A percentile compares a stretch with the other conserved stretches of the same genome.
Evolutionary conservation across 306 rosid species (phyloP).

Genomic region (Acacia melanoxylon): DNA sequence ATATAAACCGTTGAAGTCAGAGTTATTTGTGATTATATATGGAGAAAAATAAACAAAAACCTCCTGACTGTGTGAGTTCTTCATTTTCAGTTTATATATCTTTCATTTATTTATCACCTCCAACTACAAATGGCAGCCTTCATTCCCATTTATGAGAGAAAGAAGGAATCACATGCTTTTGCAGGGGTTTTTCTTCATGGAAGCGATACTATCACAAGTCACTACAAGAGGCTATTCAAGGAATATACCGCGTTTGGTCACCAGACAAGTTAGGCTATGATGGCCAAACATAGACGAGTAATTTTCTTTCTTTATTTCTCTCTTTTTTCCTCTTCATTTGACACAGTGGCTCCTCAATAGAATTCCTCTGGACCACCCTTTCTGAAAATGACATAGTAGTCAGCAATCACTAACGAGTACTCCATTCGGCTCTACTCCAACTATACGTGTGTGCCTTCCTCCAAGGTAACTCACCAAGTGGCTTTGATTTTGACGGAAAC

Average conservation of each 20-base stretch:
- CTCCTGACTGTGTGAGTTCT: not conserved
- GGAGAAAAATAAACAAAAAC: not conserved
- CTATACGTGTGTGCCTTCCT: not conserved
- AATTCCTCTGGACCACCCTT: constrained; percentile 3
- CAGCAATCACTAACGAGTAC: not conserved
- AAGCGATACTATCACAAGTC: not conserved
- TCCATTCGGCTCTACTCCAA: constrained; percentile 4
- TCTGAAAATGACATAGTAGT: not conserved
- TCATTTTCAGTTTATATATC: not conserved
- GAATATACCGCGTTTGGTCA: constrained; percentile 1
- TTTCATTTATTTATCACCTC: not conserved
- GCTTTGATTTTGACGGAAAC: constrained; percentile 27
- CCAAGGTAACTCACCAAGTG: not conserved
- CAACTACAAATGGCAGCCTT: not conserved
- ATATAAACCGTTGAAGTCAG: not conserved
- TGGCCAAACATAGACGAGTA: constrained; percentile 30
- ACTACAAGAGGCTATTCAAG: not conserved
- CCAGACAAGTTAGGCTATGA: constrained; percentile 12
- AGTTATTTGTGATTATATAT: not conserved
- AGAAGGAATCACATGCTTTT: not conserved
- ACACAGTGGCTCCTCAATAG: not conserved
- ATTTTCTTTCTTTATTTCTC: not conserved
- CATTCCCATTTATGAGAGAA: not conserved
- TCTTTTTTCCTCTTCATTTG: not conserved
- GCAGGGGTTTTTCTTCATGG: not conserved